A percentile compares a stretch with the other conserved stretches of the same genome.
These are phyloP conservation scores for Dactylellina haptotyla DNA, from an alignment of 2,329 filamentous ascomycete genomes.

Conservation along the genomic window DNA sequence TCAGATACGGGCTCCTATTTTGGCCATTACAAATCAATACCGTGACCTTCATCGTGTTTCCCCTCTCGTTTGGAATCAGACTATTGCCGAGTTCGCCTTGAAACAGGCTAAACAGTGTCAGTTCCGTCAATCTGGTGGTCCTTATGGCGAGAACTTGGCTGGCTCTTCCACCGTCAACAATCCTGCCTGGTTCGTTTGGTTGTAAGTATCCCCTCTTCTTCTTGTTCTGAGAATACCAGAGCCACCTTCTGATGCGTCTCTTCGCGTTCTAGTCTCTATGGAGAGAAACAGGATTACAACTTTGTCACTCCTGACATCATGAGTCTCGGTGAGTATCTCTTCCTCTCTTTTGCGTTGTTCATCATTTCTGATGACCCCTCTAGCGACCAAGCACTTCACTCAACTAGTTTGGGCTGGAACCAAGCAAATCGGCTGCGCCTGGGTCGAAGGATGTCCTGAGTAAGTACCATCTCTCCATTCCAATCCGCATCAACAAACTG, in stretches of 20 bases:
- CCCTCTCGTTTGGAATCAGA: slow-evolving; percentile 12
- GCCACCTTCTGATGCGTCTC: background rate
- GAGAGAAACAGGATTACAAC: slow-evolving; percentile 7
- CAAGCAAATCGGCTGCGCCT: slow-evolving; percentile 27
- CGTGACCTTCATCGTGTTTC: background rate
- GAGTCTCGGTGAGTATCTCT: slow-evolving; percentile 7
- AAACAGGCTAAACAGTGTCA: background rate
- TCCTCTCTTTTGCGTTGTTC: background rate
- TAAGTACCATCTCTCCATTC: slow-evolving; percentile 10
- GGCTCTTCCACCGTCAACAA: slow-evolving; percentile 14
- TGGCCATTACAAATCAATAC: slow-evolving; percentile 5
- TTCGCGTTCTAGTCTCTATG: background rate
- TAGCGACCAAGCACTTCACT: slow-evolving; percentile 26
- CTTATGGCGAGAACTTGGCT: slow-evolving; percentile 23
- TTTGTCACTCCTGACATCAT: background rate
- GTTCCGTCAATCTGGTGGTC: slow-evolving; percentile 1
- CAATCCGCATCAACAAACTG: background rate
- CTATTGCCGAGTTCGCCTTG: slow-evolving; percentile 9
- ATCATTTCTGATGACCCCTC: background rate
- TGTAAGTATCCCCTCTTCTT: slow-evolving; percentile 22
- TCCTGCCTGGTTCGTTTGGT: slow-evolving; percentile 27
- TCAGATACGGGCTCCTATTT: background rate
- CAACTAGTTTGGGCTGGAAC: slow-evolving; percentile 18
- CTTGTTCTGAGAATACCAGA: background rate
- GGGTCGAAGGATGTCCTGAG: slow-evolving; percentile 13